Percentiles rank a stretch among this genome's conserved stretches.
phyloP scores from a whole-genome alignment of 768 basidiomycete species.

The Inosperma sp. region DNA sequence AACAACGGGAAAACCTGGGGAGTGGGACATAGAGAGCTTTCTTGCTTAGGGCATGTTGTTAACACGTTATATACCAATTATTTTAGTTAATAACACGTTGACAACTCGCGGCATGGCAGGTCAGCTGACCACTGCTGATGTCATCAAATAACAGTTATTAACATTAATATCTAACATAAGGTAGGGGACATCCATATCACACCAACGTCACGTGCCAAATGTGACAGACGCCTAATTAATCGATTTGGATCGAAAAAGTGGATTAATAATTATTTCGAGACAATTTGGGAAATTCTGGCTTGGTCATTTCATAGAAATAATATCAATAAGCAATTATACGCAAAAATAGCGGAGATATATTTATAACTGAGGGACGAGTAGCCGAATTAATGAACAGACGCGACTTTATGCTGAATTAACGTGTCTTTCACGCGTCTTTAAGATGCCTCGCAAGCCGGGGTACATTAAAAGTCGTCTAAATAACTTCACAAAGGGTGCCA shows the following conservation, averaged over 20 bases:
- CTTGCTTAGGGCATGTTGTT: too few species aligned
- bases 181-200: background rate
- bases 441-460: background rate
- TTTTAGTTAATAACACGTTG: too few species aligned
- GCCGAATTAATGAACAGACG: background rate
- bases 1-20: too few species aligned
- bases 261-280: background rate
- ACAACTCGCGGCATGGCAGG: too few species aligned
- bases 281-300: background rate
- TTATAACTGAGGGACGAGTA: background rate
- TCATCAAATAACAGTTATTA: too few species aligned
- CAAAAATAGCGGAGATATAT: background rate
- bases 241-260: background rate
- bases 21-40: too few species aligned
- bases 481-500: background rate
- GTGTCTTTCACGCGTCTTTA: too few species aligned
- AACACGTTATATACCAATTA: too few species aligned
- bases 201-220: slow-evolving; percentile 1
- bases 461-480: background rate
- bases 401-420: background rate
- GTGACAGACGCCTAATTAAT: background rate
- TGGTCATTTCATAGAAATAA: background rate
- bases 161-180: too few species aligned
- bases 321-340: background rate
- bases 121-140: too few species aligned